Base-by-base conservation (phyloP, 108 stramenopile genomes). In the Seminavis robusta region DNA sequence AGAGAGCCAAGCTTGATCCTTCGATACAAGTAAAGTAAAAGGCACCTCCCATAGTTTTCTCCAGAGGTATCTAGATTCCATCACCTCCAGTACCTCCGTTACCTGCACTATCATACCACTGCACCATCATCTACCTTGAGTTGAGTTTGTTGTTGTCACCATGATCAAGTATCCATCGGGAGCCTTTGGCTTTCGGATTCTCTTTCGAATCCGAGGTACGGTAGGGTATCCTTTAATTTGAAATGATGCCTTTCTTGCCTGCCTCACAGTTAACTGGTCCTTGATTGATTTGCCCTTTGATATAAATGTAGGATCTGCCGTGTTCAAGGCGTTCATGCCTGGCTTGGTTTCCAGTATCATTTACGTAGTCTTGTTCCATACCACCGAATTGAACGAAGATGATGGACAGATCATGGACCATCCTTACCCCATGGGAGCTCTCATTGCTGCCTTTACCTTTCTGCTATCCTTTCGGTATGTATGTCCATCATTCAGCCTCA, bases 391-490 rank as follows among this genome's bases (percentile, higher is more conserved):
- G 3, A 29, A 40, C 13, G 36, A 49, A 3, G 49, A 61, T 3
- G 33, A 61, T 38, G 21, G 11, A 15, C 16, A 29, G 29, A 25
- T 49, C 48, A 28, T 25, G 8, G 48, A 49, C 15, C 48, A 49
- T 49, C 48, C 48, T 6, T 49, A 49, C 29, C 48, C 48, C 6
- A 79, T 87, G 37, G 51, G 73, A 20, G 86, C 81, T 1, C 30
- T 87, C 24, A 49, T 84, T 24, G 33, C 70, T 39, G 78, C 81
- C 7, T 77, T 88, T 59, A 77, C 80, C 0, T 82, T 88, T 37
- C 50, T 84, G 33, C 62, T 88, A 3, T 72, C 80, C 13, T 80
- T 79, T 52, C 79, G 78, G 36, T 13, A 37, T 11, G 13, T 13
- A 37, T 37, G 9, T n/a, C n/a, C n/a, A n/a, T n/a, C n/a, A n/a